Evolutionary conservation across 1,284 basidiomycete species (phyloP), one percentile per base, ranked within the genome.

Genomic region (Salmacisia buchloeana): DNA sequence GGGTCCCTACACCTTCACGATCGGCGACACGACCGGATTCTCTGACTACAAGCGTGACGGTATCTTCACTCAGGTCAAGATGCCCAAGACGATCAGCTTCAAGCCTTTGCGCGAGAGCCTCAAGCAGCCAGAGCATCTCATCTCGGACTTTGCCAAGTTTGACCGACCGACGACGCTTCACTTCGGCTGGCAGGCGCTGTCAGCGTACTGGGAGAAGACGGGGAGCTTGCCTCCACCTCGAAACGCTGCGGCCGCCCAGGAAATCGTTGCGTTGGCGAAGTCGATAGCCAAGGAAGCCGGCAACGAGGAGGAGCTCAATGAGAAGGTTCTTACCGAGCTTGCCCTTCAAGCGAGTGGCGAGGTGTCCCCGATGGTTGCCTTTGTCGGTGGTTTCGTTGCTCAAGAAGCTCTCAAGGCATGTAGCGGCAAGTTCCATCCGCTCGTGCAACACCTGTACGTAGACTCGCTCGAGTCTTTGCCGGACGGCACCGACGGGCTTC

Each of bases 91-190:
- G 66, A 84, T 98, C 62, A 86, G 68, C 36, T 80, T 79, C 67
- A 97, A 97, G 92, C 87, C 93, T 5, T 85, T 99, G 45, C 86
- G 89, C 72, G 92, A 97, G 73, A 92, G 92, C 3, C 80, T 92
- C 63, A 84, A 86, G 72, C 81, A 84, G 54, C 94, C 96, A 0
- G 94, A 98, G 74, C 87, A 86, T 77, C 90, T 97, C 83, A 87
- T 97, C 70, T 93, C 94, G 60, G 96, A 99, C 81, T 98, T 97
- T 75, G 93, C 92, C 78, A 98, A 99, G 81, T 97, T 93, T 75
- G 94, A 98, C 76, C 88, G 93, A 27, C 94, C 94, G 3, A 82
- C 89, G 3, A 88, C 90, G 2, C 86, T 98, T 5, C 96, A 98
- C 81, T 89, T 86, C 60, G 96, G 91, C 46, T 98, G 97, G 85